Evolutionary conservation across 352 stramenopile genomes (phyloP), one percentile per base, ranked within the genome.

Genomic region (Phytophthora megakarya): DNA sequence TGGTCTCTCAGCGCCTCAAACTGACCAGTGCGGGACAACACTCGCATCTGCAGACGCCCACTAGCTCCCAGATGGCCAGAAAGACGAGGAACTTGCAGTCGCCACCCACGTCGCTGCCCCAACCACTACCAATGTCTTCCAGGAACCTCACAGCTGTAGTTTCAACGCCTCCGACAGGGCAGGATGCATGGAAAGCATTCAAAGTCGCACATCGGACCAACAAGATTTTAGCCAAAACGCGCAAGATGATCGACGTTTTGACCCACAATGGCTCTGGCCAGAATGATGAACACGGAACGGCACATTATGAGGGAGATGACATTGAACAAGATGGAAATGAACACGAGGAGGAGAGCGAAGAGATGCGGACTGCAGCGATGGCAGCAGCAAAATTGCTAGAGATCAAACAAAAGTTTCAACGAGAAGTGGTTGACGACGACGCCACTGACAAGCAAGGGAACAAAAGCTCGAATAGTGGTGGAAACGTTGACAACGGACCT

Each of bases 161-260:
- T 19, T 35, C 53, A 32, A 25, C 42, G 30, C 5, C 42, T 22
- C 47, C 55, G 11, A 61, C 44, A 11, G 66, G 48, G 1, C 55
- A 78, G 30, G 78, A 84, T 7, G 75, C 68, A 2, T 89, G 81
- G 81, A 80, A 76, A 39, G 55, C 81, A 15, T 90, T 88, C 55
- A 89, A 87, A 46, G 50, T 86, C 10, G 81, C 79, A 12, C 71
- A 89, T 30, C 79, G 78, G 1, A 89, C 78, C 5, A 88, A 89
- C 59, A 70, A 75, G 5, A 42, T 90, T 46, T 75, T 90, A 9
- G 64, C 70, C 18, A 88, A 88, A 61, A 88, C 81, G n/a, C 71
- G 77, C 15, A 76, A 76, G 38, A 61, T 81, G 12, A 70, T 85
- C 22, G 72, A 81, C 18, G 45, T 61, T 44, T 54, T 75, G 18